Percentiles rank a stretch among this genome's conserved stretches.
Conservation (phyloP, 2,329 filamentous ascomycete species). For the Fusarium oxysporum region DNA sequence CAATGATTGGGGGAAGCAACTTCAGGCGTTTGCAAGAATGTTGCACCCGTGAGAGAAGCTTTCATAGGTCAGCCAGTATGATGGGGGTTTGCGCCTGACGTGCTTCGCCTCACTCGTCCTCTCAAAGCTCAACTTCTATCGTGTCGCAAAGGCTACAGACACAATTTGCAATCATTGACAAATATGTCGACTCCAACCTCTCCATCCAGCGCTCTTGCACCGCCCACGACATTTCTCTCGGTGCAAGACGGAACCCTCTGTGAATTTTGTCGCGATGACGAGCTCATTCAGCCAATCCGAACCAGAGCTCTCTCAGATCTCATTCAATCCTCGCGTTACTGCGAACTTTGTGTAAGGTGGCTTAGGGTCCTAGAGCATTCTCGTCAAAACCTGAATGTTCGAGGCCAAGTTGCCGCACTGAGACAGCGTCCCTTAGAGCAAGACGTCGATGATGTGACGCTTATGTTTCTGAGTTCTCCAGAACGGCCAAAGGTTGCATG, state of each 20-base stretch:
- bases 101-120: constrained; percentile 8
- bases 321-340: neutral
- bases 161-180: neutral
- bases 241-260: constrained; percentile 4
- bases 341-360: constrained; percentile 10
- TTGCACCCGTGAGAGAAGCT: neutral
- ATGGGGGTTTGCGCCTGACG: neutral
- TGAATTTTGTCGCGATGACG: constrained; percentile 1
- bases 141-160: neutral
- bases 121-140: neutral
- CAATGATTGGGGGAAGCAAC: neutral
- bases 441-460: neutral
- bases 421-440: constrained; percentile 1
- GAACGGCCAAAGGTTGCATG: neutral
- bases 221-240: neutral
- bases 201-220: too few relatives aligned
- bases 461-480: neutral
- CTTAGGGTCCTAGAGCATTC: neutral
- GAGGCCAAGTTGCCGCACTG: neutral
- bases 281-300: neutral
- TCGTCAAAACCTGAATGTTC: neutral
- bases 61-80: too few relatives aligned
- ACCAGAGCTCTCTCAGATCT: neutral
- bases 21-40: neutral
- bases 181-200: neutral